Evolutionary conservation across 163 green algal species (phyloP), one percentile per base, ranked within the genome.

Genomic region (Smithsoniella earleae): DNA sequence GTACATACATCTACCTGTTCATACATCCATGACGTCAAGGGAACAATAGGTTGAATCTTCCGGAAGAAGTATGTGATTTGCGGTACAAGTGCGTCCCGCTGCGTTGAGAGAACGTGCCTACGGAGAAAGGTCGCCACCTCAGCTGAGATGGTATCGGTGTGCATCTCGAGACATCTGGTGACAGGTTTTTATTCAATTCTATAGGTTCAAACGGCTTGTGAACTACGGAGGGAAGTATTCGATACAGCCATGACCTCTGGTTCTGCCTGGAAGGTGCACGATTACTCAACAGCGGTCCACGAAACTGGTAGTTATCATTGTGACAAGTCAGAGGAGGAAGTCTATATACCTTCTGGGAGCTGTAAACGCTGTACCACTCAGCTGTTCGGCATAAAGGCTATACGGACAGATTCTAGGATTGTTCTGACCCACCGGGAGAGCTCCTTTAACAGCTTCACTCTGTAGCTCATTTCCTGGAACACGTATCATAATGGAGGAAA

Each of bases 291-390:
- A n/a, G n/a, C n/a, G n/a, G n/a, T n/a, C n/a, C n/a, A n/a, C n/a
- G n/a, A n/a, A n/a, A n/a, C n/a, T n/a, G n/a, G n/a, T n/a, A n/a
- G n/a, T n/a, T n/a, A n/a, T n/a, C n/a, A n/a, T n/a, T n/a, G n/a
- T n/a, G 43, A 43, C 40, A 49, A 22, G 40, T 13, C 40, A 49
- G 40, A 49, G 40, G 40, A 22, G 40, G 10, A 10, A 49, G 10
- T 27, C 2, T 4, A 73, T 77, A 46, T 38, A 90, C 84, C 75
- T 87, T 1, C 91, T 76, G 0, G 92, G 88, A 1, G 83, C 90
- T 20, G 92, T 97, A 83, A 98, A 98, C 43, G 92, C 86, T 2
- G 88, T 96, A 34, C 92, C 92, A 2, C 80, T 89, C 1, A 98
- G 66, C 80, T 98, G 92, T 81, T 98, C 92, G 2, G 90, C 88